Conservation (phyloP, 352 stramenopile species). For the Plasmopara muralis region DNA sequence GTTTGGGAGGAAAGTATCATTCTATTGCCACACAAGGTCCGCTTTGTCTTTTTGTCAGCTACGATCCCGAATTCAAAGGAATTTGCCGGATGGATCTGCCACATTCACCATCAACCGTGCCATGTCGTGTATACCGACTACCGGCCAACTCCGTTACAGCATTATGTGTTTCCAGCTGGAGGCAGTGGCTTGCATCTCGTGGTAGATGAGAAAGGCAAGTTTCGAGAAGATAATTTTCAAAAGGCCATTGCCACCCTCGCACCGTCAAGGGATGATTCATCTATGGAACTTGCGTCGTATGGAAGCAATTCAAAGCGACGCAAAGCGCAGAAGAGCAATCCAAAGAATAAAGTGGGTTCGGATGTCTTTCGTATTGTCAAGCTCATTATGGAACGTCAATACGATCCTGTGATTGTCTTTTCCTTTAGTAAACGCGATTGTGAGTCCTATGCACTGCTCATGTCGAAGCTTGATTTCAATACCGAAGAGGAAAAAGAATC, state of each 20-base stretch:
- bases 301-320: slow-evolving; percentile 70
- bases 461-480: slow-evolving; percentile 96
- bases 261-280: slow-evolving; percentile 46
- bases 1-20: slow-evolving; percentile 99
- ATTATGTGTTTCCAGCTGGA: slow-evolving; percentile 98
- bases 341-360: slow-evolving; percentile 90
- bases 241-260: slow-evolving; percentile 86
- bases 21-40: slow-evolving; percentile 95
- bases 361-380: slow-evolving; percentile 98
- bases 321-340: slow-evolving; percentile 42
- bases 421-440: slow-evolving; percentile 99
- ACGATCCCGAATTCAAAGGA: slow-evolving; percentile 98
- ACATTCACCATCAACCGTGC: slow-evolving; percentile 98
- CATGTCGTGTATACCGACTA: slow-evolving; percentile 99
- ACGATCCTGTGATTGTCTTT: slow-evolving; percentile 99
- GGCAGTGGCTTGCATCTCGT: slow-evolving; percentile 97
- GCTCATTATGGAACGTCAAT: slow-evolving; percentile 95
- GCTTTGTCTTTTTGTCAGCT: slow-evolving; percentile 98
- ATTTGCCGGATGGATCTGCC: slow-evolving; percentile 96
- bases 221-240: slow-evolving; percentile 97
- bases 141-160: slow-evolving; percentile 96
- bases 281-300: slow-evolving; percentile 73
- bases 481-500: slow-evolving; percentile 97
- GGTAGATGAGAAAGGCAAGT: slow-evolving; percentile 98
- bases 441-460: slow-evolving; percentile 88